phyloP scores from a whole-genome alignment of 1,284 basidiomycete genomes.

The Cerioporus squamosus region DNA sequence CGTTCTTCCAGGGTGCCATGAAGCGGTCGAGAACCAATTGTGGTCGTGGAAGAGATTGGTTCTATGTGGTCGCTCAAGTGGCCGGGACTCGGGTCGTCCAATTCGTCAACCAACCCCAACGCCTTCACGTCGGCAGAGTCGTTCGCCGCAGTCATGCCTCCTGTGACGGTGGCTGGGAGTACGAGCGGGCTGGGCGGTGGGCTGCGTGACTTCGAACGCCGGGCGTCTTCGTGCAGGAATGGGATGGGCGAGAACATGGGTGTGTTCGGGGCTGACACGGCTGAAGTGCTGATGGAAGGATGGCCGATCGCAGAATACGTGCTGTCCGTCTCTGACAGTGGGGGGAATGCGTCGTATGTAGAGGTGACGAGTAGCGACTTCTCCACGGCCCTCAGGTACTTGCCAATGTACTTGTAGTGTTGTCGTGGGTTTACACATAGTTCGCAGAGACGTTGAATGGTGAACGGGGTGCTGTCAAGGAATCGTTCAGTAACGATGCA shows the following conservation, averaged over 20 bases:
- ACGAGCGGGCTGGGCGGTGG: conserved; percentile 75
- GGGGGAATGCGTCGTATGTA: conserved; percentile 71
- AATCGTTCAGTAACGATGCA: conserved; percentile 7
- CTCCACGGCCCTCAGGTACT: conserved; percentile 91
- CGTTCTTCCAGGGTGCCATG: conserved; percentile 62
- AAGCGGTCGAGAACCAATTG: conserved; percentile 46
- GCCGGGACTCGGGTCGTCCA: conserved; percentile 80
- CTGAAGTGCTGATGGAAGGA: conserved; percentile 43
- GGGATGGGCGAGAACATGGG: conserved; percentile 86
- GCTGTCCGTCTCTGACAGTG: conserved; percentile 47
- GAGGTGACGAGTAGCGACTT: conserved; percentile 88
- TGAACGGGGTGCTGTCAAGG: conserved; percentile 76
- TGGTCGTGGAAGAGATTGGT: conserved; percentile 69
- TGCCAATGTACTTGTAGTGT: conserved; percentile 82
- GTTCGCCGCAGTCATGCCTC: conserved; percentile 25
- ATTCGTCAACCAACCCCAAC: conserved; percentile 78
- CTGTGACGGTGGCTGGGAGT: conserved; percentile 43
- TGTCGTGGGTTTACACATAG: conserved; percentile 74
- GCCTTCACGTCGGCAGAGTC: conserved; percentile 47
- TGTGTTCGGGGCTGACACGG: conserved; percentile 63
- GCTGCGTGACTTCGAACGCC: conserved; percentile 74
- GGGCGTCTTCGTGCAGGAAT: conserved; percentile 78
- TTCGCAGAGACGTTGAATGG: conserved; percentile 90
- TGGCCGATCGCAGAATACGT: conserved; percentile 33
- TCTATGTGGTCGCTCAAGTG: conserved; percentile 82